Evolutionary conservation across 192 early-diverging fungal genomes (phyloP).

Genomic region (Gonapodya prolifera): DNA sequence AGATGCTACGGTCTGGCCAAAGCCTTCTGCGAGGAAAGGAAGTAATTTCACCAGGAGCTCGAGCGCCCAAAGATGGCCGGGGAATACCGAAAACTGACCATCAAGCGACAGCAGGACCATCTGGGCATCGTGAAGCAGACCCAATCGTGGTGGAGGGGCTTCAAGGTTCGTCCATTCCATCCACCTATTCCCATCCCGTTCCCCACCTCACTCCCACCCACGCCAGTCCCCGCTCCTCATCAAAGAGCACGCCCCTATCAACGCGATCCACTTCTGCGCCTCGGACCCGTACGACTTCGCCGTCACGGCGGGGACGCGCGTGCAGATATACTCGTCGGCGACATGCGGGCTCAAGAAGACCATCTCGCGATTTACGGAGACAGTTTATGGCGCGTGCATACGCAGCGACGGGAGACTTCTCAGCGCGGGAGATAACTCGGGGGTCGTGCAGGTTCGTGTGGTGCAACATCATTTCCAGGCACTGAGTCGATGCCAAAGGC

Average conservation of each 20-base stretch:
- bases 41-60: too few relatives aligned
- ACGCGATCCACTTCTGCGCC: conserved; percentile 69
- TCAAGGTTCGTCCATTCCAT: too few relatives aligned
- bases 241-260: conserved; percentile 77
- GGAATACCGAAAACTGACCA: too few relatives aligned
- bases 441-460: conserved; percentile 69
- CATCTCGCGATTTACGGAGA: conserved; percentile 83
- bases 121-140: too few relatives aligned
- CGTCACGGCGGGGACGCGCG: conserved; percentile 75
- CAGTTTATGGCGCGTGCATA: conserved; percentile 66
- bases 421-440: conserved; percentile 83
- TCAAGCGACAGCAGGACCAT: too few relatives aligned
- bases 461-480: conserved; percentile 19
- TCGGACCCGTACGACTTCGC: conserved; percentile 75
- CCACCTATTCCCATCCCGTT: too few relatives aligned
- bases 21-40: too few relatives aligned
- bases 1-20: too few relatives aligned
- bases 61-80: too few relatives aligned
- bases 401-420: conserved; percentile 80
- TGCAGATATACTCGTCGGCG: conserved; percentile 81
- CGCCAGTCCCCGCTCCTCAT: conserved; percentile 75
- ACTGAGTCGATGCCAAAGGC: too few relatives aligned
- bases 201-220: too few relatives aligned
- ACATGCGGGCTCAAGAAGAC: conserved; percentile 78
- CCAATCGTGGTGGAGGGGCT: too few relatives aligned